Percentiles rank a stretch among this genome's conserved stretches.
Conservation (phyloP, 208 protist genomes). For the Blechomonas ayalai region DNA sequence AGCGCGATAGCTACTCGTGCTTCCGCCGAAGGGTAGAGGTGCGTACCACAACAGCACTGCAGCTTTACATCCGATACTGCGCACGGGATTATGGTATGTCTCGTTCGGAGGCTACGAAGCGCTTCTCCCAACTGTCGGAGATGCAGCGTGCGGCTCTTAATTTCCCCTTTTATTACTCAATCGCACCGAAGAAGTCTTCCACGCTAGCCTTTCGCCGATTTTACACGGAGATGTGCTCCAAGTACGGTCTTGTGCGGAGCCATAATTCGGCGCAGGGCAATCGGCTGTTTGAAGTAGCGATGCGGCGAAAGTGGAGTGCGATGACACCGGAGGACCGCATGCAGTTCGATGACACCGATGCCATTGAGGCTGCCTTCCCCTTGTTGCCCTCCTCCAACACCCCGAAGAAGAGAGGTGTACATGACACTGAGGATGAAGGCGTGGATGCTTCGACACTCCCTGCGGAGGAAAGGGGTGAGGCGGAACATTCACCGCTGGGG, state of each 20-base stretch:
- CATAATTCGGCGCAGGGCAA: slow-evolving; percentile 23
- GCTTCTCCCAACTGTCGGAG: slow-evolving; percentile 41
- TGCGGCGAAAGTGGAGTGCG: slow-evolving; percentile 47
- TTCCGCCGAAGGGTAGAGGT: slow-evolving; percentile 26
- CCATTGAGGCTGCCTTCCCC: slow-evolving; percentile 33
- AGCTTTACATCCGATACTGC: slow-evolving; percentile 58
- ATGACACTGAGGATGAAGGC: neutral
- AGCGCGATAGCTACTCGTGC: slow-evolving; percentile 35
- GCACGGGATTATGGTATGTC: slow-evolving; percentile 67
- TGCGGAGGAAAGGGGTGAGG: slow-evolving; percentile 14
- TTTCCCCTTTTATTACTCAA: slow-evolving; percentile 72
- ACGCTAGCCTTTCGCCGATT: slow-evolving; percentile 48
- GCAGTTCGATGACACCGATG: slow-evolving; percentile 40
- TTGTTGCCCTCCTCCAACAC: no score
- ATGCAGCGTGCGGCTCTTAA: slow-evolving; percentile 67
- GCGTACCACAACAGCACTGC: slow-evolving; percentile 23
- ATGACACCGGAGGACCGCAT: slow-evolving; percentile 45
- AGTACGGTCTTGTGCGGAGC: slow-evolving; percentile 39
- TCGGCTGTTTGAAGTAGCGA: slow-evolving; percentile 47
- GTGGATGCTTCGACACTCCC: slow-evolving; percentile 13
- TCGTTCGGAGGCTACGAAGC: slow-evolving; percentile 23
- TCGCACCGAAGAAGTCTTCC: slow-evolving; percentile 15
- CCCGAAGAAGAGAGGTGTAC: neutral
- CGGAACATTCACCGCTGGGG: no score
- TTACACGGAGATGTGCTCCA: slow-evolving; percentile 42